These are phyloP conservation scores for Lipomyces spencermartinsiae DNA, from an alignment of 805 yeast species.

Conservation along the genomic window DNA sequence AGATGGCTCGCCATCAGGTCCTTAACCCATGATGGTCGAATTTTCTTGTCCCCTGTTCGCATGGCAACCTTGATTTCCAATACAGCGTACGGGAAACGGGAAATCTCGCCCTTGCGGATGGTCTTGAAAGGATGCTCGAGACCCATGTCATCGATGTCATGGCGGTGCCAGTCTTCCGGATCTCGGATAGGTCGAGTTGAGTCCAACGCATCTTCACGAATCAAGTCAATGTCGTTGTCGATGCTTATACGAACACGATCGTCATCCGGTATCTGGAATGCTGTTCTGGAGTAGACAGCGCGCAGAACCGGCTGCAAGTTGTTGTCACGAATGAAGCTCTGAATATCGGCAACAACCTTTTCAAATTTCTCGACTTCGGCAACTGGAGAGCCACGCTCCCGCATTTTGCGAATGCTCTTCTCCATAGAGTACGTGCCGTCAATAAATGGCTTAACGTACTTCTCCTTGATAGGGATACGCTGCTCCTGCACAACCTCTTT, in stretches of 20 bases:
- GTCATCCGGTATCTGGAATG: constrained; percentile 98
- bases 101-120: constrained; percentile 83
- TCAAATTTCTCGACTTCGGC: constrained; percentile 59
- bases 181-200: constrained; percentile 86
- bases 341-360: constrained; percentile 63
- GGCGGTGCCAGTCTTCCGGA: constrained; percentile 88
- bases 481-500: constrained; percentile 51
- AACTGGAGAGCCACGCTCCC: constrained; percentile 59
- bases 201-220: constrained; percentile 91
- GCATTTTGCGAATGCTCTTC: constrained; percentile 65
- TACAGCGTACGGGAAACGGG: constrained; percentile 57
- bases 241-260: constrained; percentile 88
- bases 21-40: constrained; percentile 67
- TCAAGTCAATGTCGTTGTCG: constrained; percentile 84
- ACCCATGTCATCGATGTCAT: constrained; percentile 79
- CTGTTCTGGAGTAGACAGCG: constrained; percentile 87
- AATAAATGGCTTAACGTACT: constrained; percentile 77
- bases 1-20: constrained; percentile 83
- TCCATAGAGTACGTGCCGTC: constrained; percentile 57
- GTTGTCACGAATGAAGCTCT: constrained; percentile 65
- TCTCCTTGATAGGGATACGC: constrained; percentile 75
- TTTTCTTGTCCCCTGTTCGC: constrained; percentile 38
- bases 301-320: constrained; percentile 85
- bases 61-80: constrained; percentile 70
- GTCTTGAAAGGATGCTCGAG: constrained; percentile 71